phyloP scores from a whole-genome alignment of 805 yeast species.

The Candida namnaoensis region DNA sequence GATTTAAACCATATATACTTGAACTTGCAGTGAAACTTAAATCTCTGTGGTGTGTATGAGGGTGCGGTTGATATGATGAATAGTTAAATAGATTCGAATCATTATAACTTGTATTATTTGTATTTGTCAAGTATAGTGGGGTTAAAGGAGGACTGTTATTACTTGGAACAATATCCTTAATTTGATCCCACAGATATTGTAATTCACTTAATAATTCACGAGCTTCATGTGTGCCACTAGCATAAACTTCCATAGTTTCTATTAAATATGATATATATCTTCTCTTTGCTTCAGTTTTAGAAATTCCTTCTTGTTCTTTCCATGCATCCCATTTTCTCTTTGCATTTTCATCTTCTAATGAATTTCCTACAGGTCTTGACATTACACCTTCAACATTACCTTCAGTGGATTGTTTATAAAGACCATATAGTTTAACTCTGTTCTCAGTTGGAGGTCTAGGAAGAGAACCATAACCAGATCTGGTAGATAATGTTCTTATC shows the following conservation, averaged over 20 bases:
- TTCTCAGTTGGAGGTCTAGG: conserved; percentile 73
- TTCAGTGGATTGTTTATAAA: conserved; percentile 85
- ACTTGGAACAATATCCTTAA: conserved; percentile 33
- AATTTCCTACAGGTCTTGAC: conserved; percentile 53
- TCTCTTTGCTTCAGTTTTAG: conserved; percentile 65
- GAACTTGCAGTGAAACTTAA: neutral
- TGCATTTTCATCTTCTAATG: conserved; percentile 58
- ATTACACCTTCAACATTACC: conserved; percentile 70
- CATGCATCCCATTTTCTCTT: conserved; percentile 81
- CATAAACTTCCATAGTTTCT: conserved; percentile 64
- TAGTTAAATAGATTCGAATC: conserved; percentile 2
- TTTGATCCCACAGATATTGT: conserved; percentile 69
- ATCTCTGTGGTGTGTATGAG: neutral
- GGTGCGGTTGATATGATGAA: conserved; percentile 5
- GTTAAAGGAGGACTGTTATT: conserved; percentile 8
- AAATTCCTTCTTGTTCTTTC: conserved; percentile 64
- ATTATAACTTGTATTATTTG: neutral
- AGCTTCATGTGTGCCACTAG: conserved; percentile 59
- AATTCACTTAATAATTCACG: conserved; percentile 57
- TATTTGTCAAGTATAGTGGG: neutral
- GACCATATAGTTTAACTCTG: conserved; percentile 64
- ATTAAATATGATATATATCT: conserved; percentile 59
- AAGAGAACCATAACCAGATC: conserved; percentile 50
- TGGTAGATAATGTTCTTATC: conserved; percentile 60
- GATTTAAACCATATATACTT: neutral